phyloP scores from a whole-genome alignment of 345 rosid genomes.

The Firmiana major region DNA sequence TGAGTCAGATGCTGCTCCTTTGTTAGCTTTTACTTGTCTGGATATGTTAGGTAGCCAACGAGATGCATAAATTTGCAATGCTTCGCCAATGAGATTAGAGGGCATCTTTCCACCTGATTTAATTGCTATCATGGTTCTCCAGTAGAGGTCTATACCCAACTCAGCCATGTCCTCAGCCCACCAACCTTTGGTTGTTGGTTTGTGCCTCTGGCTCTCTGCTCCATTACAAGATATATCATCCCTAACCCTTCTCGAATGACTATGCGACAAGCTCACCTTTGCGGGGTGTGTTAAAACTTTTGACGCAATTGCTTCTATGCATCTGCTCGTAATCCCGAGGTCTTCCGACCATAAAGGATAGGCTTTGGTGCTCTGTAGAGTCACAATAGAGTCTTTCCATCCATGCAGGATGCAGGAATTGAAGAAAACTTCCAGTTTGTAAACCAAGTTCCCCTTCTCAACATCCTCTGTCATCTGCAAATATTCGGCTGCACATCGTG shows the following conservation, averaged over 20 bases:
- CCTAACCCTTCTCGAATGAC: constrained; percentile 73
- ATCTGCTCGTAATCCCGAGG: constrained; percentile 77
- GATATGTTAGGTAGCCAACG: constrained; percentile 76
- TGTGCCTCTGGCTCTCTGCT: constrained; percentile 48
- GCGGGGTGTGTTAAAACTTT: constrained; percentile 70
- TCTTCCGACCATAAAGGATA: constrained; percentile 83
- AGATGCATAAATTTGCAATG: constrained; percentile 75
- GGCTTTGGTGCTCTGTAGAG: constrained; percentile 73
- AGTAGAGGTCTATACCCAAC: constrained; percentile 77
- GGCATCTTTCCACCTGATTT: constrained; percentile 80
- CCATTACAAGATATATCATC: constrained; percentile 73
- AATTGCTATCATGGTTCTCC: constrained; percentile 86
- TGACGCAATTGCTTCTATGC: constrained; percentile 72
- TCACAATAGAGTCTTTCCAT: constrained; percentile 86
- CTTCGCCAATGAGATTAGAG: constrained; percentile 66
- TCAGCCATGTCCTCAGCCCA: constrained; percentile 99
- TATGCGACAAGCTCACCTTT: constrained; percentile 75
- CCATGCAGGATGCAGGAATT: constrained; percentile 84
- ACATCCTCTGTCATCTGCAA: constrained; percentile 93
- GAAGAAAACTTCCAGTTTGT: constrained; percentile 90
- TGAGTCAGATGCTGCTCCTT: constrained; percentile 44
- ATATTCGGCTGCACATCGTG: constrained; percentile 85
- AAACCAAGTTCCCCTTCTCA: constrained; percentile 88
- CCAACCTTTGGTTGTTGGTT: constrained; percentile 60
- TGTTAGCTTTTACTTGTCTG: constrained; percentile 35